phyloP scores from a whole-genome alignment of 148 eudicot species.

The Agrostemma githago region DNA sequence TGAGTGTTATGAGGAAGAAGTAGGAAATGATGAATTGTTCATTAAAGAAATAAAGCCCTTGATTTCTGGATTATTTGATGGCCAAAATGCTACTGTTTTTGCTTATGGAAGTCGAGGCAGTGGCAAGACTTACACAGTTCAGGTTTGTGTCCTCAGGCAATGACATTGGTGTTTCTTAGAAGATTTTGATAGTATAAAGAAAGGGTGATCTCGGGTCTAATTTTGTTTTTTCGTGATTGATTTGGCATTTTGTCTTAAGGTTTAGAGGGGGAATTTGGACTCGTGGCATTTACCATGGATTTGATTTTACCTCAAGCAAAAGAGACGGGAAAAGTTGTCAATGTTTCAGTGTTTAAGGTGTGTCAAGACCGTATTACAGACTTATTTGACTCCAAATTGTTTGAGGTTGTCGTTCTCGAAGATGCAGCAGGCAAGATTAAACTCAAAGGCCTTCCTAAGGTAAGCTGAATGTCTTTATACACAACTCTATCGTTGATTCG shows the following conservation, averaged over 20 bases:
- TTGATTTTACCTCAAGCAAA: slow-evolving; percentile 47
- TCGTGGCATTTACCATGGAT: slow-evolving; percentile 44
- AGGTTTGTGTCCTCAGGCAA: no score
- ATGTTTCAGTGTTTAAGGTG: no score
- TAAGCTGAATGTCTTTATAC: slow-evolving; percentile 9
- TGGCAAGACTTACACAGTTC: slow-evolving; percentile 76
- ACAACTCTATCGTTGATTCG: not conserved
- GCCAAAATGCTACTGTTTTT: slow-evolving; percentile 52
- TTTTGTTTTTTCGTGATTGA: no score
- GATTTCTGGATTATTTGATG: slow-evolving; percentile 50
- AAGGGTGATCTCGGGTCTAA: no score
- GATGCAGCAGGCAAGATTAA: slow-evolving; percentile 64
- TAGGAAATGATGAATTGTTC: slow-evolving; percentile 40
- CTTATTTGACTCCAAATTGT: slow-evolving; percentile 56
- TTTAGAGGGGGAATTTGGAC: slow-evolving; percentile 56
- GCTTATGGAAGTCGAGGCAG: slow-evolving; percentile 80
- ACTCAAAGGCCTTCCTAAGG: slow-evolving; percentile 86
- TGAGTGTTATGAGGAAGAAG: no score
- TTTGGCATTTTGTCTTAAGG: no score
- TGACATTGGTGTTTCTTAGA: no score
- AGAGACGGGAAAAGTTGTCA: slow-evolving; percentile 41
- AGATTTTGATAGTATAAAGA: no score
- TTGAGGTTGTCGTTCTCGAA: slow-evolving; percentile 59
- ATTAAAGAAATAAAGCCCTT: slow-evolving; percentile 55
- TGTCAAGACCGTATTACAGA: no score